Evolutionary conservation across 1,139 yeast species (phyloP), one percentile per base, ranked within the genome.

Genomic region (Hansenula sp.): DNA sequence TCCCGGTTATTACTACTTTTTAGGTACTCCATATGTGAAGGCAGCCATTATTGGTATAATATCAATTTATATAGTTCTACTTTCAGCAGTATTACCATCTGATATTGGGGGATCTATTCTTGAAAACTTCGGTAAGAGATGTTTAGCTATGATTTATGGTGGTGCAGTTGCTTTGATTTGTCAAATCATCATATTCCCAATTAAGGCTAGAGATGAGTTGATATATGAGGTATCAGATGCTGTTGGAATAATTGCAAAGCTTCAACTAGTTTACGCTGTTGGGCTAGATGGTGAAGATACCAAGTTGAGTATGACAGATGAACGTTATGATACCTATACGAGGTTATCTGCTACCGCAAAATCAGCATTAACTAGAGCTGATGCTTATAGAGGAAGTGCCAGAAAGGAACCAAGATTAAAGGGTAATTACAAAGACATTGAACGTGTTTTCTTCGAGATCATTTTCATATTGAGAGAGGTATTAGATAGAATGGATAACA

Each of bases 11-110:
- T 73, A 72, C 48, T 64, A 48, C 40, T 53, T 70, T 42, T 40
- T 73, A 29, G 71, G 67, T 1, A 62, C 75, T 0, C 73, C 75
- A 1, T 71, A 71, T 44, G 68, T 71, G 13, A 73, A 71, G 45
- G 76, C 77, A 1, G 77, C 75, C 0, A 66, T 73, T 42, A 70
- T 73, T 36, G 69, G 71, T 14, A 59, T 71, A 20, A 72, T 73
- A 33, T 68, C 75, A 32, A 63, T 69, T 17, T 68, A 69, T 41
- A 60, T 72, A 38, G 77, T 73, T 13, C 51, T 69, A 35, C 52
- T 71, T 20, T 70, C 76, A 1, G 59, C 75, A 3, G 60, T 55
- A 4, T 43, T 68, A 2, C 69, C 71, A 2, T 65, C 71, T 2
- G 48, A 61, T 2, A 55, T 64, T 17, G 65, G 68, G 3, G 71